Evolutionary conservation across 2,329 filamentous ascomycete species (phyloP).

Genomic region (Phyllachora maydis): DNA sequence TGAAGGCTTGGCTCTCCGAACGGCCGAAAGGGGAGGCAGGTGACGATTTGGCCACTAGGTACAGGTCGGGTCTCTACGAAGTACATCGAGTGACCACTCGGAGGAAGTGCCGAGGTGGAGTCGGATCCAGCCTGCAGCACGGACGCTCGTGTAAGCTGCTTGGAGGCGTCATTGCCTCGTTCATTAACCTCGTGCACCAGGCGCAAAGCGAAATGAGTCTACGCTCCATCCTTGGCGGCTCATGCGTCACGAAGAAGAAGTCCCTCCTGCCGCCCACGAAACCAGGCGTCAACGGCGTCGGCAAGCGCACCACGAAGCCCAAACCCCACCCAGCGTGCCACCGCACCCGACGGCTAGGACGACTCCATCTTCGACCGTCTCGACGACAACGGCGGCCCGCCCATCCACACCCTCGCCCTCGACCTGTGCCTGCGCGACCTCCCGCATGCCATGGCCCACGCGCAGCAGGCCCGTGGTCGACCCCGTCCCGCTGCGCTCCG

Average conservation of each 20-base stretch:
- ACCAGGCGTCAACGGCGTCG: slow-evolving; percentile 4
- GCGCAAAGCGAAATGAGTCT: no score
- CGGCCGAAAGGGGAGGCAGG: no score
- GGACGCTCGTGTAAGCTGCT: no score
- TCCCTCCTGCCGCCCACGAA: slow-evolving; percentile 4
- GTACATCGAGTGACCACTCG: no score
- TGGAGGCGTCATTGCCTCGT: no score
- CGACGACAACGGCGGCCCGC: slow-evolving; percentile 38
- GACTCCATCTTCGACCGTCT: slow-evolving; percentile 24
- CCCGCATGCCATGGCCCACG: slow-evolving; percentile 42
- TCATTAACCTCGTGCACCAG: no score
- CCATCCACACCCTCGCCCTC: slow-evolving; percentile 29
- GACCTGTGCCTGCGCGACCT: slow-evolving; percentile 38
- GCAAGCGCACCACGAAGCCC: slow-evolving; percentile 8
- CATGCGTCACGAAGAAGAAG: neutral
- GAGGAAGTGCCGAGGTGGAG: no score
- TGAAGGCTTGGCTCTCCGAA: no score
- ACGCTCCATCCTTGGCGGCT: slow-evolving; percentile 1
- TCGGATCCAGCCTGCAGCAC: no score
- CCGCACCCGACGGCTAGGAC: slow-evolving; percentile 12
- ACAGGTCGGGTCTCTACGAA: no score
- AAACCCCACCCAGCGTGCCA: slow-evolving; percentile 6
- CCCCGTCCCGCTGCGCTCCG: slow-evolving; percentile 32
- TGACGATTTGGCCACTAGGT: no score
- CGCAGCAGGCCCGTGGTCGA: slow-evolving; percentile 42